Evolutionary conservation across 768 basidiomycete species (phyloP).

Genomic region (Punctularia strigosozonata): DNA sequence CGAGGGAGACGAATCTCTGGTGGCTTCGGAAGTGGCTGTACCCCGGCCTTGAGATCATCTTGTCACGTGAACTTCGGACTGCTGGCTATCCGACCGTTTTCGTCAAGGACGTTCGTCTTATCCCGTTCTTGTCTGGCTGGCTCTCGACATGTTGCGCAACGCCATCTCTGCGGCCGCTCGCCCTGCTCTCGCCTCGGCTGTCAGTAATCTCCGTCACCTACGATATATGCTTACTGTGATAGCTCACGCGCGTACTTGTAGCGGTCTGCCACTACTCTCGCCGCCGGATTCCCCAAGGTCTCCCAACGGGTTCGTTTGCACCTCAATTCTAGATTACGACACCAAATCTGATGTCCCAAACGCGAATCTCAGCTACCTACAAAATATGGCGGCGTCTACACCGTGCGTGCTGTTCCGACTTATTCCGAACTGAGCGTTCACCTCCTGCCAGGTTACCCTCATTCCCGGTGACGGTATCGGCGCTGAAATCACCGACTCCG

Average conservation of each 20-base stretch:
- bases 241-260: constrained; percentile 16
- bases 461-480: constrained; percentile 99
- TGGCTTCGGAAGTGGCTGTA: too few relatives aligned
- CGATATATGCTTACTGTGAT: constrained; percentile 5
- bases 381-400: constrained; percentile 90
- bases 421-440: constrained; percentile 14
- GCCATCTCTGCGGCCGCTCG: constrained; percentile 45
- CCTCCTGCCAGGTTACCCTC: constrained; percentile 89
- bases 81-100: too few relatives aligned
- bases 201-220: constrained; percentile 19
- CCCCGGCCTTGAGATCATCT: too few relatives aligned
- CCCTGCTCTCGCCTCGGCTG: constrained; percentile 38
- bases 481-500: constrained; percentile 92
- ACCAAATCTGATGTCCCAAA: constrained; percentile 2
- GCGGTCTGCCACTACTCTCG: constrained; percentile 66
- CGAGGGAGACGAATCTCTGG: too few relatives aligned
- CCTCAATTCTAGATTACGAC: constrained; percentile 7
- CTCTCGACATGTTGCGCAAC: constrained; percentile 51
- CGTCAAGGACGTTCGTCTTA: too few relatives aligned
- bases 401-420: constrained; percentile 29
- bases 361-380: constrained; percentile 49
- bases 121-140: constrained; percentile 15
- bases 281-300: constrained; percentile 70
- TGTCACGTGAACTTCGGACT: constrained; percentile 1
- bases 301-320: constrained; percentile 46